Evolutionary conservation across 2,329 filamentous ascomycete species (phyloP).

Genomic region (Apiospora hydei): DNA sequence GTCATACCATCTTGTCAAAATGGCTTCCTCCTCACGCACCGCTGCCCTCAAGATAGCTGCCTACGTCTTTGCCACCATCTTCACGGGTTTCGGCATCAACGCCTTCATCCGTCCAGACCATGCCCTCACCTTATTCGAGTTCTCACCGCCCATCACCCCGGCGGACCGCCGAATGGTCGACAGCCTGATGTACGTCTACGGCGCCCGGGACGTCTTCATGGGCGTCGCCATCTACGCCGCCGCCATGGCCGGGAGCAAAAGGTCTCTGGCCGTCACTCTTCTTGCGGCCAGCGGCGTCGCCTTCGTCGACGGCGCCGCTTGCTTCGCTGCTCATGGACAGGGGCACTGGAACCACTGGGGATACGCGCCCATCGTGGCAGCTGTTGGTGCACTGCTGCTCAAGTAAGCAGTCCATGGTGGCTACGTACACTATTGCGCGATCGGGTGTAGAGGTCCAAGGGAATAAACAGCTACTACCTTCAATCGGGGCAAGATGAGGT

Average conservation of each 20-base stretch:
- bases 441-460: background rate
- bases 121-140: slow-evolving; percentile 48
- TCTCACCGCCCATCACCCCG: slow-evolving; percentile 40
- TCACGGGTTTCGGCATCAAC: slow-evolving; percentile 47
- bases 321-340: slow-evolving; percentile 44
- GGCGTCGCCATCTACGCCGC: slow-evolving; percentile 48
- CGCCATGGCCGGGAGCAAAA: slow-evolving; percentile 46
- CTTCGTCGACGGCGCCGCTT: slow-evolving; percentile 53
- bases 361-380: slow-evolving; percentile 50
- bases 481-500: background rate
- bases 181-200: slow-evolving; percentile 54
- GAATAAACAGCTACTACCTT: background rate
- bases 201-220: slow-evolving; percentile 58
- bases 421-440: background rate
- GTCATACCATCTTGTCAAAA: background rate
- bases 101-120: slow-evolving; percentile 45
- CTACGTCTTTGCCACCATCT: slow-evolving; percentile 33
- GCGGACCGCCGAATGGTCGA: slow-evolving; percentile 49
- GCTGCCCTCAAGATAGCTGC: slow-evolving; percentile 8
- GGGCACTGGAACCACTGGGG: slow-evolving; percentile 59
- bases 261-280: slow-evolving; percentile 51
- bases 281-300: slow-evolving; percentile 50
- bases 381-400: slow-evolving; percentile 35
- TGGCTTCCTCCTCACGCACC: slow-evolving; percentile 21
- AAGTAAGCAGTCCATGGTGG: background rate